Percentiles rank a stretch among this genome's conserved stretches.
These are phyloP conservation scores for Ophiostoma australiae DNA, from an alignment of 2,329 filamentous ascomycete species.

Conservation along the genomic window DNA sequence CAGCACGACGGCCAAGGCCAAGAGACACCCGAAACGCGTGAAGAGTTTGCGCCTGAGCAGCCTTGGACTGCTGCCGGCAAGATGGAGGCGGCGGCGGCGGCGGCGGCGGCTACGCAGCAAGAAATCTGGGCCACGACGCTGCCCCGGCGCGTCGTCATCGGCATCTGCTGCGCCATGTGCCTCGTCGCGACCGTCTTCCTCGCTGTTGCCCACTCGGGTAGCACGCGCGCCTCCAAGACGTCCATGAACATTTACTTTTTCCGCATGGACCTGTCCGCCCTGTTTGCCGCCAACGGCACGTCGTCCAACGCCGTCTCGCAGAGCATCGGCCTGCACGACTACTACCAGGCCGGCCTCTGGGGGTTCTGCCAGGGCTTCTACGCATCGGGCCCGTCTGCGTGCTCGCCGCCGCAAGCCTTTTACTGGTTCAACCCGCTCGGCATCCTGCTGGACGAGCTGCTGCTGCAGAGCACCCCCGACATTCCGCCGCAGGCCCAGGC, in stretches of 20 bases:
- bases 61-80: background rate
- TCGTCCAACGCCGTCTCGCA: slow-evolving; percentile 85
- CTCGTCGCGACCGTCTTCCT: slow-evolving; percentile 72
- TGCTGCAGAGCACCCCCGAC: slow-evolving; percentile 76
- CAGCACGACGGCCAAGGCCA: background rate
- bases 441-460: slow-evolving; percentile 72
- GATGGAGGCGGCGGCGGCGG: background rate
- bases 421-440: slow-evolving; percentile 92
- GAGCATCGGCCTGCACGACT: slow-evolving; percentile 83
- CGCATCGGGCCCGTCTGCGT: slow-evolving; percentile 63
- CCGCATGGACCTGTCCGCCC: slow-evolving; percentile 73
- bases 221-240: slow-evolving; percentile 57
- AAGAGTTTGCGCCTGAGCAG: background rate
- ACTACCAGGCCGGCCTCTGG: slow-evolving; percentile 91
- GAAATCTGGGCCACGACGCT: background rate
- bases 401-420: slow-evolving; percentile 62
- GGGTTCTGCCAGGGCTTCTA: slow-evolving; percentile 84
- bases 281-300: slow-evolving; percentile 65
- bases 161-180: slow-evolving; percentile 64
- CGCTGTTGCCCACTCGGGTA: slow-evolving; percentile 64
- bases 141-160: slow-evolving; percentile 54
- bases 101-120: background rate
- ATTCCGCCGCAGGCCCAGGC: slow-evolving; percentile 68
- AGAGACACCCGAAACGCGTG: background rate
- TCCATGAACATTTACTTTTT: slow-evolving; percentile 76